A percentile compares a stretch with the other conserved stretches of the same genome.
Evolutionary conservation across 805 yeast genomes (phyloP).

Genomic region (Yamadazyma scolyti): DNA sequence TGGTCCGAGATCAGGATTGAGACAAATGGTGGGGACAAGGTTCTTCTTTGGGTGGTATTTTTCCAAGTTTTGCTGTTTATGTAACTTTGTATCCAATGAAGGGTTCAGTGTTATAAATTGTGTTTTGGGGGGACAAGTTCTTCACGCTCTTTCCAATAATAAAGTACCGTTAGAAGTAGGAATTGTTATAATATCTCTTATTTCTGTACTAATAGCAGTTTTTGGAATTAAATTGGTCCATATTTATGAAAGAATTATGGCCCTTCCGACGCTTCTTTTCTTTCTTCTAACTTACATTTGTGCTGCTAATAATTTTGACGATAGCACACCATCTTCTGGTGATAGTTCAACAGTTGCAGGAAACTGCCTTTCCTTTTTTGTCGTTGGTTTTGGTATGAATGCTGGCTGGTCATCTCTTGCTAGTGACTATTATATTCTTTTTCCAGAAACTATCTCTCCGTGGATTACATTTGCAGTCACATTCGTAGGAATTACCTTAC

Average conservation of each 20-base stretch:
- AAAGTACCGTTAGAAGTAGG: constrained; percentile 87
- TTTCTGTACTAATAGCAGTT: constrained; percentile 70
- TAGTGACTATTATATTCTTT: constrained; percentile 86
- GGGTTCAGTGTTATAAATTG: constrained; percentile 95
- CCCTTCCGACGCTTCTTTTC: constrained; percentile 75
- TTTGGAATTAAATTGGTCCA: constrained; percentile 85
- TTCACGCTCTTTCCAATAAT: constrained; percentile 66
- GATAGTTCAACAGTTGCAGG: constrained; percentile 72
- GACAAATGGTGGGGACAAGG: constrained; percentile 82
- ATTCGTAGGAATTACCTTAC: constrained; percentile 62
- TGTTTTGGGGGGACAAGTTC: constrained; percentile 80
- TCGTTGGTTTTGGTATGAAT: constrained; percentile 80
- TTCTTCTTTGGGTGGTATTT: constrained; percentile 71
- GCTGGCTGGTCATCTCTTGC: constrained; percentile 94
- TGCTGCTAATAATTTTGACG: too few relatives aligned
- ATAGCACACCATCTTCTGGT: too few relatives aligned
- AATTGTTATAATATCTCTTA: constrained; percentile 62
- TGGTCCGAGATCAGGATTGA: constrained; percentile 79
- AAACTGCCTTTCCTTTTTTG: constrained; percentile 72
- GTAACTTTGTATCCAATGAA: constrained; percentile 79
- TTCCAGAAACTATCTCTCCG: constrained; percentile 58
- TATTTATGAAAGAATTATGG: constrained; percentile 74
- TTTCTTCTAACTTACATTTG: constrained; percentile 78
- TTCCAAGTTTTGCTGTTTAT: constrained; percentile 71
- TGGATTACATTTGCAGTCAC: constrained; percentile 62